A percentile compares a stretch with the other conserved stretches of the same genome.
Evolutionary conservation across 305 asterid species (phyloP).

Genomic region (Fraxinus velutina): DNA sequence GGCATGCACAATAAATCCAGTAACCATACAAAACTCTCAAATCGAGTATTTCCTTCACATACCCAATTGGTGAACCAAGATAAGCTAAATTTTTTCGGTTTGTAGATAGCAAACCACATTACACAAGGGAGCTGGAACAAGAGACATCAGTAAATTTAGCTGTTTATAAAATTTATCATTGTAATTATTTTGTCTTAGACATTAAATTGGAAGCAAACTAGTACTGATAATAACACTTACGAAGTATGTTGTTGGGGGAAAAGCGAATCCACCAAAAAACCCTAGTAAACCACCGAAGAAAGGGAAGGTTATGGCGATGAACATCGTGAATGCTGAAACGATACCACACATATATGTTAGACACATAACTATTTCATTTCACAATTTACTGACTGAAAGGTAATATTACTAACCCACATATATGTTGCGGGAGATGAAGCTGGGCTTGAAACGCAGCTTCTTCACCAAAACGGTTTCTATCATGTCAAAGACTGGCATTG

Average conservation of each 20-base stretch:
- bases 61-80: slow-evolving; percentile 56
- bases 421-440: background rate
- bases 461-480: background rate
- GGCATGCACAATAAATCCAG: background rate
- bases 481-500: background rate
- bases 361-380: background rate
- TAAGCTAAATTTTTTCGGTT: slow-evolving; percentile 32
- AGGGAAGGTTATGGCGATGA: background rate
- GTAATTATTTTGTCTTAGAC: background rate
- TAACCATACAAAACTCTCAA: background rate
- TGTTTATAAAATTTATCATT: background rate
- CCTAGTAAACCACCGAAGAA: background rate
- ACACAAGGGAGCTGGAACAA: slow-evolving; percentile 23
- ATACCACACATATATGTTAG: background rate
- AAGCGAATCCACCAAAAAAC: background rate
- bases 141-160: background rate
- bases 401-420: background rate
- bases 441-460: background rate
- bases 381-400: background rate
- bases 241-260: background rate
- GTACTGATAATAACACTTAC: background rate
- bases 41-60: slow-evolving; percentile 10
- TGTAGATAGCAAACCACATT: slow-evolving; percentile 49
- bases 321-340: background rate
- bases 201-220: background rate